Evolutionary conservation across 768 basidiomycete species (phyloP).

Genomic region (Tylopilus subfusipes): DNA sequence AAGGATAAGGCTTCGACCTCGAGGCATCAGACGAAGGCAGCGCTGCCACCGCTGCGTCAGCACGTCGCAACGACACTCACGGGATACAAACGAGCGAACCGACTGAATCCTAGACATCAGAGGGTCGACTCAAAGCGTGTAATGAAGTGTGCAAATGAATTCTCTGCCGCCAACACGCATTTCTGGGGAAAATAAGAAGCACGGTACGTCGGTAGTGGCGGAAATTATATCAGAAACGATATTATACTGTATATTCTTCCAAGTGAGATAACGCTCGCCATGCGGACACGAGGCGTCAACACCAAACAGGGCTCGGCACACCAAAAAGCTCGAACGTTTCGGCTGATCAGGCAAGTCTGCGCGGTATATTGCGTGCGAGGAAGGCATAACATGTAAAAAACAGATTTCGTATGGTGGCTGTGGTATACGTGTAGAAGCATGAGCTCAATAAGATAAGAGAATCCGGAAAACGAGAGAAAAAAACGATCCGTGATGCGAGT

Average conservation of each 20-base stretch:
- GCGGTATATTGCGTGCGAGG: background rate
- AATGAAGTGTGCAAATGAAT: no score
- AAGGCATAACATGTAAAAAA: conserved; percentile 7
- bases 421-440: conserved; percentile 28
- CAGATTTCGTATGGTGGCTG: conserved; percentile 16
- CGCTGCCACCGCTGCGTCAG: no score
- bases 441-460: conserved; percentile 18
- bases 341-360: background rate
- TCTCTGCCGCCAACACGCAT: no score
- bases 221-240: background rate
- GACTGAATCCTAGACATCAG: background rate
- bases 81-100: background rate
- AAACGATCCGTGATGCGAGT: background rate
- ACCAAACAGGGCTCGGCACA: background rate
- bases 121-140: no score
- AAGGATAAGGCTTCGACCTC: no score
- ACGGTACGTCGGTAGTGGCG: no score
- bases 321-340: background rate
- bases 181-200: no score
- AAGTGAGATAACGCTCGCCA: no score
- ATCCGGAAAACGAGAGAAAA: background rate
- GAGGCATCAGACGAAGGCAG: no score
- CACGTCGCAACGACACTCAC: background rate
- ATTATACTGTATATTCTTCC: background rate
- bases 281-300: background rate